phyloP scores from a whole-genome alignment of 2,329 filamentous ascomycete genomes.

The Cylindrodendrum hubeiense region DNA sequence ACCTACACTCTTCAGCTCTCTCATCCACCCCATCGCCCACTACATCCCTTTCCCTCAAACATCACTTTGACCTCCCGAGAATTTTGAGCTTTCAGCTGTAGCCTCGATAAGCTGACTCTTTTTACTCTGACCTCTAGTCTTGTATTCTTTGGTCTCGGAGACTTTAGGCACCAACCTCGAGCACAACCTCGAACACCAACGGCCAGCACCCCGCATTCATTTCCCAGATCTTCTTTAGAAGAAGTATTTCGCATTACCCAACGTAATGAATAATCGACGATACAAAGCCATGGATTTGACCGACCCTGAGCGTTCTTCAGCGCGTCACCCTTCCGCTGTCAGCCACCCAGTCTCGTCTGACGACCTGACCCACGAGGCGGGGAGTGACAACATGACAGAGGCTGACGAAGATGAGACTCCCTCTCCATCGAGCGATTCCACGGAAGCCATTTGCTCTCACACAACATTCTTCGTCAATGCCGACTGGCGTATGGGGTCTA shows the following conservation, averaged over 20 bases:
- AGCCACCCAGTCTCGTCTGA: neutral
- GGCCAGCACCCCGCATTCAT: neutral
- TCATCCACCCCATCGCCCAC: neutral
- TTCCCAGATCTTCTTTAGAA: neutral
- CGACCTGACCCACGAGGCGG: neutral
- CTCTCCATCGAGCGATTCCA: neutral
- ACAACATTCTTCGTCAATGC: conserved; percentile 44
- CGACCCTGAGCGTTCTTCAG: neutral
- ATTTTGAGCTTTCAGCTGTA: neutral
- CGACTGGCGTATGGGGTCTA: conserved; percentile 35
- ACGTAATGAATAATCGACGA: conserved; percentile 2
- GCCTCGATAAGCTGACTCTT: neutral
- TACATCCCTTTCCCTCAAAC: neutral
- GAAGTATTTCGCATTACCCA: neutral
- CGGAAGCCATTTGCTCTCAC: conserved; percentile 31
- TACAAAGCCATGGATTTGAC: neutral
- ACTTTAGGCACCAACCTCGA: neutral
- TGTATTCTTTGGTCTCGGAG: neutral
- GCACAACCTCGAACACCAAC: too few species aligned
- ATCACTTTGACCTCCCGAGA: neutral
- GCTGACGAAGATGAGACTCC: neutral
- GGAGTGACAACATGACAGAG: conserved; percentile 3
- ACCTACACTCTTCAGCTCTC: neutral
- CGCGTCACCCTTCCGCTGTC: neutral
- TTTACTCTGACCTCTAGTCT: neutral